Evolutionary conservation across 805 yeast species (phyloP), one percentile per base, ranked within the genome.

Genomic region (Kodamaea leandrae): DNA sequence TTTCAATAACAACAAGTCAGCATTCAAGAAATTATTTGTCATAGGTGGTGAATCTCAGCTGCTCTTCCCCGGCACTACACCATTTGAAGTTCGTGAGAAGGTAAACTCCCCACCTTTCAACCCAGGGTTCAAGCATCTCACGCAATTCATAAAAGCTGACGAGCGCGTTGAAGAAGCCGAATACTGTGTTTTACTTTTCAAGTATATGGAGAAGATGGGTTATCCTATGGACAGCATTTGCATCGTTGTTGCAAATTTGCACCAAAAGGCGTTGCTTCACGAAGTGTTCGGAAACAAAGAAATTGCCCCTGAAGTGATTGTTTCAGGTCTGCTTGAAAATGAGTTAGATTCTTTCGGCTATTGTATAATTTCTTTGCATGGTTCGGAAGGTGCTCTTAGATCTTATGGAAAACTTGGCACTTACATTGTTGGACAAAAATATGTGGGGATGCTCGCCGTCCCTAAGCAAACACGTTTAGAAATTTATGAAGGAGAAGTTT

Each of bases 201-300:
- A 66, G 54, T 77, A 74, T 42, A 57, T 80, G 70, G 49, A 73
- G 4, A 44, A 66, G 3, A 39, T 68, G 15, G 78, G 76, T 0
- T 77, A 76, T 43, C 63, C 74, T 0, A 28, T 50, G 1, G 45
- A 53, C 0, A 51, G 52, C 15, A 65, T 80, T 14, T 58, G 64
- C 14, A 66, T 82, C 7, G 47, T 71, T 18, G 66, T 77, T 1
- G 55, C 64, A 4, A 66, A 63, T 24, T 55, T 57, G 15, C 61
- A 66, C 6, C 82, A 77, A 50, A 58, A 53, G 40, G 52, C 54
- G 4, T 54, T 78, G 17, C 50, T 80, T 2, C 53, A 58, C 20
- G 78, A 76, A 42, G 56, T 78, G 2, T 43, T 69, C 1, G 43
- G 43, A 14, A 15, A 18, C n/a, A 17, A 18, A 9, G 21, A 13